Evolutionary conservation across 2,329 filamentous ascomycete genomes (phyloP).

Genomic region (Talaromyces sp.): DNA sequence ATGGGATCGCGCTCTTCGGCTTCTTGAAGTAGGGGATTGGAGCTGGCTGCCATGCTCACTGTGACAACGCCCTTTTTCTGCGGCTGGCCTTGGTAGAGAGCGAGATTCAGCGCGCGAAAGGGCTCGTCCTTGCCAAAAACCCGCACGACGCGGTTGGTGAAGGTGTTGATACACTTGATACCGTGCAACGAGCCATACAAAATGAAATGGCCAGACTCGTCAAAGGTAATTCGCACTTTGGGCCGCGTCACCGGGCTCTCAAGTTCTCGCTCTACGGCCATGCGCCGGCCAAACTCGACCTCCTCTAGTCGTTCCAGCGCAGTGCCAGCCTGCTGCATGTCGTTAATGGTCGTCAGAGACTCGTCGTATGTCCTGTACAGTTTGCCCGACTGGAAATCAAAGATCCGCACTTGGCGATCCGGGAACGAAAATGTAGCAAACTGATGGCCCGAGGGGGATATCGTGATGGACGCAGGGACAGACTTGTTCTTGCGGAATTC

Average conservation of each 20-base stretch:
- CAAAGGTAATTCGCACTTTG: slow-evolving; percentile 83
- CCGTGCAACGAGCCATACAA: slow-evolving; percentile 89
- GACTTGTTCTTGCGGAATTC: slow-evolving; percentile 96
- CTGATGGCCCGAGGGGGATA: slow-evolving; percentile 79
- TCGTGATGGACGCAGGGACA: slow-evolving; percentile 69
- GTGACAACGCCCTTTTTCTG: slow-evolving; percentile 91
- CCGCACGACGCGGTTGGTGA: slow-evolving; percentile 87
- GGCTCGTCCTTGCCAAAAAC: slow-evolving; percentile 87
- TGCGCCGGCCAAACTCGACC: slow-evolving; percentile 82
- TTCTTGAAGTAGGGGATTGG: slow-evolving; percentile 87
- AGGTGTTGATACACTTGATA: slow-evolving; percentile 91
- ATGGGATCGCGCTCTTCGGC: slow-evolving; percentile 88
- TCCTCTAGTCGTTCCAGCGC: slow-evolving; percentile 75
- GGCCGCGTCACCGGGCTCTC: slow-evolving; percentile 62
- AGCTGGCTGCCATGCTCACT: slow-evolving; percentile 92
- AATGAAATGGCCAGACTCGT: slow-evolving; percentile 93
- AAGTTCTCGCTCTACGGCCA: slow-evolving; percentile 81
- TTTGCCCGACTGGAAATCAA: slow-evolving; percentile 86
- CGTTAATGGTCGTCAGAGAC: slow-evolving; percentile 78
- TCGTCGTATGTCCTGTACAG: slow-evolving; percentile 92
- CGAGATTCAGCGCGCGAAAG: slow-evolving; percentile 74
- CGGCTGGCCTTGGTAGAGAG: slow-evolving; percentile 89
- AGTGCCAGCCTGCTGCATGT: slow-evolving; percentile 94
- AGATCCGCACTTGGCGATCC: slow-evolving; percentile 86
- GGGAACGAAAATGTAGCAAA: slow-evolving; percentile 89